Percentiles rank a stretch among this genome's conserved stretches.
Evolutionary conservation across 768 basidiomycete species (phyloP).

Genomic region (Serendipita sp.): DNA sequence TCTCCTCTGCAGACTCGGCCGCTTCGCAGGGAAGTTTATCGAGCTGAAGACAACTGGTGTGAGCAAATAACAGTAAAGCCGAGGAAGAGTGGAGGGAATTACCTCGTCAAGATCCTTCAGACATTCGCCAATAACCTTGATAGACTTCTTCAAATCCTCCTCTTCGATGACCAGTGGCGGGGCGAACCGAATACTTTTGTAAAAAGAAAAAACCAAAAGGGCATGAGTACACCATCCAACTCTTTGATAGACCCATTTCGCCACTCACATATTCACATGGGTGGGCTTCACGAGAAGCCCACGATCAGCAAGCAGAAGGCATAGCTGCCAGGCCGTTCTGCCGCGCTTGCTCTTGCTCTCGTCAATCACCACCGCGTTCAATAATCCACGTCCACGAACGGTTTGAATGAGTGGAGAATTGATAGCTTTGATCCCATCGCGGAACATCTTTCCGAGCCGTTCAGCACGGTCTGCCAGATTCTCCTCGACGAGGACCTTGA

Average conservation of each 20-base stretch:
- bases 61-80: background rate
- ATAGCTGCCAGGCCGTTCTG: conserved; percentile 89
- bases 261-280: conserved; percentile 75
- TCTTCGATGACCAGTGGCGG: conserved; percentile 93
- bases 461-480: conserved; percentile 67
- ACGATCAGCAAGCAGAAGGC: conserved; percentile 77
- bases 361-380: conserved; percentile 91
- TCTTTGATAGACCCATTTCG: background rate
- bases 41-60: background rate
- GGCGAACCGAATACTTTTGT: conserved; percentile 94
- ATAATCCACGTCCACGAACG: conserved; percentile 73
- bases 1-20: background rate
- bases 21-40: background rate
- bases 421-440: conserved; percentile 40
- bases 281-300: conserved; percentile 94
- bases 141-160: conserved; percentile 58
- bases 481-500: conserved; percentile 84
- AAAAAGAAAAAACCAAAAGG: conserved; percentile 7
- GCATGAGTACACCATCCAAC: background rate
- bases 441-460: conserved; percentile 68
- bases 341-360: conserved; percentile 62
- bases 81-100: conserved; percentile 14
- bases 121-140: conserved; percentile 60
- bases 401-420: conserved; percentile 55
- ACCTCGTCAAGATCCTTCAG: conserved; percentile 71